phyloP scores from a whole-genome alignment of 192 early-diverging fungal species.

The Haplosporangium gracile region DNA sequence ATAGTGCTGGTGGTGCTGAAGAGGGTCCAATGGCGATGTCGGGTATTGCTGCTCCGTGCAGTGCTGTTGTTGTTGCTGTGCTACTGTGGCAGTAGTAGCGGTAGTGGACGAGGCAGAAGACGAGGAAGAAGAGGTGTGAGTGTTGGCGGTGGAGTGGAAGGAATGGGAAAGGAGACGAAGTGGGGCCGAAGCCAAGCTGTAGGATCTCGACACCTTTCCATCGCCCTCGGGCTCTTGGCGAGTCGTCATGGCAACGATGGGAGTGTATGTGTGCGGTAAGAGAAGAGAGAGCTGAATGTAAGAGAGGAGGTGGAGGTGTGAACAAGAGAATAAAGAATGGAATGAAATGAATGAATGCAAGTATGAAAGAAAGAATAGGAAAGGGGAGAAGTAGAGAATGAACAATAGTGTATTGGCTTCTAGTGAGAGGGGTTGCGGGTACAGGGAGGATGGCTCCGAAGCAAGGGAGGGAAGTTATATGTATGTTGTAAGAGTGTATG shows the following conservation, averaged over 20 bases:
- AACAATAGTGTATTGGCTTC: background rate
- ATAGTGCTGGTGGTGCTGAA: background rate
- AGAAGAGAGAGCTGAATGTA: background rate
- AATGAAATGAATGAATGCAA: background rate
- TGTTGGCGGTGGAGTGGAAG: constrained; percentile 54
- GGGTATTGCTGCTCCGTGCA: background rate
- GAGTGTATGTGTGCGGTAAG: background rate
- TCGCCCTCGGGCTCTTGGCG: constrained; percentile 47
- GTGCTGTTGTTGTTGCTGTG: background rate
- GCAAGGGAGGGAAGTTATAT: background rate
- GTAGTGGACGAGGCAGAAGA: background rate
- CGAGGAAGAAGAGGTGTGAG: constrained; percentile 14
- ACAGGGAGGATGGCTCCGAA: background rate
- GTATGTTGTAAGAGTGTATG: background rate
- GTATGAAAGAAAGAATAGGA: background rate
- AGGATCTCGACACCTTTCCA: constrained; percentile 35
- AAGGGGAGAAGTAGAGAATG: background rate
- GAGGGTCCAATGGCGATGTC: background rate
- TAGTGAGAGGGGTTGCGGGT: background rate
- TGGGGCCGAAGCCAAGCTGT: constrained; percentile 46
- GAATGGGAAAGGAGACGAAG: constrained; percentile 51
- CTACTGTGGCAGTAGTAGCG: background rate
- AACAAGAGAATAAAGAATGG: background rate
- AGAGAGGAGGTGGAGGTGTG: background rate
- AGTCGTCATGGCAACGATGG: constrained; percentile 32